Base-by-base conservation (phyloP, 108 stramenopile genomes). In the Bacterosira constricta region DNA sequence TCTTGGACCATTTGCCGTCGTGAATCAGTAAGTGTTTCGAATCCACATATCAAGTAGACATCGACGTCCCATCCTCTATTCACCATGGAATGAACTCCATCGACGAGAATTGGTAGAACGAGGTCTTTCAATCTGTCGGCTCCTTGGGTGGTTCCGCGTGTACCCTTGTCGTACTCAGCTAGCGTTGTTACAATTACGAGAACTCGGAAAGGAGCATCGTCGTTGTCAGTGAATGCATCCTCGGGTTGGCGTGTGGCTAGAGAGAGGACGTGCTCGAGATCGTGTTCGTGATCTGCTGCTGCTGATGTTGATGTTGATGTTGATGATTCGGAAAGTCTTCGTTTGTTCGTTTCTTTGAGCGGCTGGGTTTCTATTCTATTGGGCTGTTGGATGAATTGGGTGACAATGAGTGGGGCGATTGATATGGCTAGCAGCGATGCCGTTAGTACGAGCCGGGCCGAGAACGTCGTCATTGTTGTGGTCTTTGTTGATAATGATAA, bases 151-250 rank as follows among this genome's bases (percentile, higher is more conserved):
- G 89, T 88, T 8, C 68, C 67, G 21, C 89, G 62, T 6, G 61
- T 70, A 8, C 88, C 88, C 57, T 69, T 82, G 59, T 90, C 85
- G 76, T 81, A 89, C 79, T 93, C 92, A 15, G 67, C 57, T 2
- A 90, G 66, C 6, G 92, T 72, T 5, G 92, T 93, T 45, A 93
- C 77, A 55, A 93, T 83, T 56, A 90, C 85, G 0, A 93, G 73
- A 9, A 93, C 70, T 18, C 81, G 81, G 26, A 82, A 25, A 17
- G 81, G 77, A 0, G 25, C 38, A 26, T 25, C 29, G 13, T 26
- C 46, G 6, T 53, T 59, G 52, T 77, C 67, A 3, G 75, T 77
- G 54, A 77, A 77, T 0, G 44, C 35, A 35, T 77, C 75, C 39
- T 64, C 51, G 37, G 67, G 23, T 6, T 52, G 39, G 2, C 38